These are phyloP conservation scores for Fusarium austroafricanum DNA, from an alignment of 2,329 filamentous ascomycete species.

Conservation along the genomic window DNA sequence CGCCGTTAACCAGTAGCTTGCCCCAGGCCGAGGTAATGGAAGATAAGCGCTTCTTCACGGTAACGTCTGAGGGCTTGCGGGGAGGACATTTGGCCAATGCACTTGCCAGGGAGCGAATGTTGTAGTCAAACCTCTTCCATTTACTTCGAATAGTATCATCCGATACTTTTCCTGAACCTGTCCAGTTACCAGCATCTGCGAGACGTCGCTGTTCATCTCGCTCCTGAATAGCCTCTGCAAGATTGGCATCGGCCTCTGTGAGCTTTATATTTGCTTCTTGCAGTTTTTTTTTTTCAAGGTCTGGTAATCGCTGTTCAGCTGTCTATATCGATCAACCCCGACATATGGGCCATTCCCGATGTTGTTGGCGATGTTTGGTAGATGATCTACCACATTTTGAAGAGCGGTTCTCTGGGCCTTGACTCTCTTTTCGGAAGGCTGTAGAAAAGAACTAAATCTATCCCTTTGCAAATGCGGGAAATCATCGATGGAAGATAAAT, in stretches of 20 bases:
- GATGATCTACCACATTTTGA: not conserved
- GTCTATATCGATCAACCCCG: too few species aligned
- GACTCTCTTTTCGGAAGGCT: not conserved
- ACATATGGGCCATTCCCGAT: too few species aligned
- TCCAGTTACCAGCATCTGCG: not conserved
- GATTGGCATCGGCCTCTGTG: too few species aligned
- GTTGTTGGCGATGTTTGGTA: not conserved
- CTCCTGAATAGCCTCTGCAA: not conserved
- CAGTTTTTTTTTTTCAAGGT: not conserved
- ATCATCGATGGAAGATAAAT: not conserved
- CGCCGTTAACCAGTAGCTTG: too few species aligned
- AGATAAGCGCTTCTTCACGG: too few species aligned
- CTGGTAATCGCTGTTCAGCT: not conserved
- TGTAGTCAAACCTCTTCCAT: slow-evolving; percentile 16
- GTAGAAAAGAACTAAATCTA: not conserved
- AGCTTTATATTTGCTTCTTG: not conserved
- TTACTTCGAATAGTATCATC: not conserved
- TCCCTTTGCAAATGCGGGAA: not conserved
- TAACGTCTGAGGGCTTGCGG: too few species aligned
- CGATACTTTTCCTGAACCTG: not conserved
- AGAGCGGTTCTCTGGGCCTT: not conserved
- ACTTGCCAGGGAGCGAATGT: not conserved
- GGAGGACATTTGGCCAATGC: not conserved
- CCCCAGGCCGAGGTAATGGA: too few species aligned
- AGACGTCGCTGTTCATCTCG: not conserved